A percentile compares a stretch with the other conserved stretches of the same genome.
Conservation (phyloP, 495 filamentous ascomycete genomes). For the Rhypophila decipiens region DNA sequence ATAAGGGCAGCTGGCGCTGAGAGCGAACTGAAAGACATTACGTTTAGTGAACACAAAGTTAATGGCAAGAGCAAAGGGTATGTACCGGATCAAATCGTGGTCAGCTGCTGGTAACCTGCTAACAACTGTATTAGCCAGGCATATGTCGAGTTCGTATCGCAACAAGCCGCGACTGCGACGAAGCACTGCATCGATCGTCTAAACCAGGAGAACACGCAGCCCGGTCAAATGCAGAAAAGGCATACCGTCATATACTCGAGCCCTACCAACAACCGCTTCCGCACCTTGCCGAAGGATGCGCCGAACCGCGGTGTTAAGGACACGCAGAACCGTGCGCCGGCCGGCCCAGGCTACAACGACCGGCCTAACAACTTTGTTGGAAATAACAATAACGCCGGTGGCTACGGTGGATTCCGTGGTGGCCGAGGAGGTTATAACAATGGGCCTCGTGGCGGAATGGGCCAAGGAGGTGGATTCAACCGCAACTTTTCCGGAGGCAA, state of each 20-base stretch:
- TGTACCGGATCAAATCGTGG: constrained; percentile 18
- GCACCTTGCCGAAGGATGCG: constrained; percentile 85
- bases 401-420: constrained; percentile 23
- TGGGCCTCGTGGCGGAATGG: constrained; percentile 23
- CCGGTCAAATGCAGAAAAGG: constrained; percentile 52
- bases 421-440: constrained; percentile 33
- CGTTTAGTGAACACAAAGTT: constrained; percentile 96
- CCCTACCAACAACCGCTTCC: constrained; percentile 78
- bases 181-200: constrained; percentile 74
- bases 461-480: constrained; percentile 39
- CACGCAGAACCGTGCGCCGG: constrained; percentile 39
- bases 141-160: constrained; percentile 77
- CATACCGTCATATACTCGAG: constrained; percentile 69
- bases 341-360: constrained; percentile 29
- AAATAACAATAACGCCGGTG: constrained; percentile 35
- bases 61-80: constrained; percentile 98
- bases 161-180: constrained; percentile 77
- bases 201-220: constrained; percentile 26
- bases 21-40: constrained; percentile 82
- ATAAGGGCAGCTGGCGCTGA: constrained; percentile 68
- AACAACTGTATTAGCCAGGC: constrained; percentile 59
- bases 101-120: constrained; percentile 8
- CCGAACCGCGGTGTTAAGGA: constrained; percentile 69
- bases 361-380: constrained; percentile 30
- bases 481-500: constrained; percentile 33